Evolutionary conservation across 208 protist genomes (phyloP).

Genomic region (Leishmania mexicana): DNA sequence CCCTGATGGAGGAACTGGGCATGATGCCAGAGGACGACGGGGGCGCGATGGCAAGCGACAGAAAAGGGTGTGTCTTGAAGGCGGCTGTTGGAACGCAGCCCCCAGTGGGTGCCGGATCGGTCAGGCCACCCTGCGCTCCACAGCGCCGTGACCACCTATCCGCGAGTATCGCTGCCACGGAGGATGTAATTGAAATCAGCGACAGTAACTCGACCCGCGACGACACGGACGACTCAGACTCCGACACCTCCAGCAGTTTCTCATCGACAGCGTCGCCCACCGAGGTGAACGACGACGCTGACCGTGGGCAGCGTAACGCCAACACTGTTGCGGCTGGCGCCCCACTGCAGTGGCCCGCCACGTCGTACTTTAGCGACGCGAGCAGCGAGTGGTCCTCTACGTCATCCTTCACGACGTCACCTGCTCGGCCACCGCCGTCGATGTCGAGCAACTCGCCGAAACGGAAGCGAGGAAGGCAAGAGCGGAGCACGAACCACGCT

Average conservation of each 20-base stretch:
- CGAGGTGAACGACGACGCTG: not conserved
- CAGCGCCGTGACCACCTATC: not conserved
- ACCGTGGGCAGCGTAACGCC: not conserved
- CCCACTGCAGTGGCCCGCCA: slow-evolving; percentile 21
- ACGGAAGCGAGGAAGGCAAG: slow-evolving; percentile 6
- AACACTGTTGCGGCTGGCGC: not conserved
- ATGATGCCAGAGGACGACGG: not conserved
- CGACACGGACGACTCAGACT: not conserved
- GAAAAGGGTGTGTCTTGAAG: not conserved
- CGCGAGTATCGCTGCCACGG: not conserved
- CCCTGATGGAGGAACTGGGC: slow-evolving; percentile 9
- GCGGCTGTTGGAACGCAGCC: not conserved
- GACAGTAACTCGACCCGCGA: slow-evolving; percentile 12
- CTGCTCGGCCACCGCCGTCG: not conserved
- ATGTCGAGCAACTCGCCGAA: not conserved
- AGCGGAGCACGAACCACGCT: not conserved
- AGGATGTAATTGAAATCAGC: slow-evolving; percentile 25
- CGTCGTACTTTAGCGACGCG: slow-evolving; percentile 28
- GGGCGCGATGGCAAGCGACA: not conserved
- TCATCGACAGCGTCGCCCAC: not conserved
- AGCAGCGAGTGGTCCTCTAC: slow-evolving; percentile 27
- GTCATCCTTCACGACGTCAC: slow-evolving; percentile 12
- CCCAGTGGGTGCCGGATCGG: not conserved
- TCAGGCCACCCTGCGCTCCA: not conserved
- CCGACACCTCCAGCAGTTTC: not conserved